Conservation (phyloP, 2,329 filamentous ascomycete species). For the Chaetomiaceae sp. region DNA sequence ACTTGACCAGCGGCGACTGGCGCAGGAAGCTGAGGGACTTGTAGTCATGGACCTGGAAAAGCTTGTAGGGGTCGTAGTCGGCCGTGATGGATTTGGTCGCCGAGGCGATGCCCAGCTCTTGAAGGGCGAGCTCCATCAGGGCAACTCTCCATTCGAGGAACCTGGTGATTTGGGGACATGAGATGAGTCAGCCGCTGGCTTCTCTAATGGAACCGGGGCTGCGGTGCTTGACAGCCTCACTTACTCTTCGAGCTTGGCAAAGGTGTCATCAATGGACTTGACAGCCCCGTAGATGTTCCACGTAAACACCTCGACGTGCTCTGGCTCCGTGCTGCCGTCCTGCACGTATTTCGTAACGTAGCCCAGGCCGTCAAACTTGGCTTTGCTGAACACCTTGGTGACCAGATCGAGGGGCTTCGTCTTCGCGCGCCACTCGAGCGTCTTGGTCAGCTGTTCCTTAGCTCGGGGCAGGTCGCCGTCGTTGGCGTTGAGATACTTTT, state of each 20-base stretch:
- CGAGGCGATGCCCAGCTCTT: constrained; percentile 62
- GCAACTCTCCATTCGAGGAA: constrained; percentile 88
- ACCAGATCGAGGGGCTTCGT: constrained; percentile 64
- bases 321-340: constrained; percentile 27
- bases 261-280: constrained; percentile 73
- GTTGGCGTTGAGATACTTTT: constrained; percentile 93
- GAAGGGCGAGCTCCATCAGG: constrained; percentile 80
- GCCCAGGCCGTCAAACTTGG: constrained; percentile 71
- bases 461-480: constrained; percentile 67
- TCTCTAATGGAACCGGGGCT: background rate
- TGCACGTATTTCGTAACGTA: constrained; percentile 69
- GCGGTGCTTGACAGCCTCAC: constrained; percentile 29
- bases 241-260: constrained; percentile 75
- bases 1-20: constrained; percentile 68
- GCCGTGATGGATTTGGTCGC: constrained; percentile 68
- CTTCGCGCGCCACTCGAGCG: constrained; percentile 76
- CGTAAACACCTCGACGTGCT: constrained; percentile 61
- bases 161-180: constrained; percentile 48
- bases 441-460: constrained; percentile 69
- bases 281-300: constrained; percentile 93
- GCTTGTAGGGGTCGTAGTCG: constrained; percentile 77
- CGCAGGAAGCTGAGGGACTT: constrained; percentile 79
- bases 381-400: constrained; percentile 56
- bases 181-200: background rate
- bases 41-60: constrained; percentile 93